Evolutionary conservation across 2,329 filamentous ascomycete species (phyloP).

Genomic region (Ilyonectria robusta): DNA sequence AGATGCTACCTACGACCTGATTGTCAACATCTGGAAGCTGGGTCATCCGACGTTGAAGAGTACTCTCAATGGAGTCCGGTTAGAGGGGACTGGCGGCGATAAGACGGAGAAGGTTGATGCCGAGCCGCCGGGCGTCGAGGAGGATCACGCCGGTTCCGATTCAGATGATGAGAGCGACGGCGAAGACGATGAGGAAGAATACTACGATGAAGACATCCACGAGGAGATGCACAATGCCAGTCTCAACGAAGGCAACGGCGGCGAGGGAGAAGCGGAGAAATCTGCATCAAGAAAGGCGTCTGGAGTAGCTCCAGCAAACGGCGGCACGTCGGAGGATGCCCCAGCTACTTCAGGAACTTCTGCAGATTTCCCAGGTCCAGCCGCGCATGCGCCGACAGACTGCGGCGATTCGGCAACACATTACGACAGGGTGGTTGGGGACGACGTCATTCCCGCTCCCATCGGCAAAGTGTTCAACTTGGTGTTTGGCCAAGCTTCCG

Average conservation of each 20-base stretch:
- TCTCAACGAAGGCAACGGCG: constrained; percentile 58
- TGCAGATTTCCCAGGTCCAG: constrained; percentile 87
- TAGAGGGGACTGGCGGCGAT: constrained; percentile 87
- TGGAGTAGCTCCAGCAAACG: constrained; percentile 61
- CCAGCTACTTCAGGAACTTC: constrained; percentile 58
- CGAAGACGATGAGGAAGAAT: constrained; percentile 73
- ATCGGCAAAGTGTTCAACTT: constrained; percentile 92
- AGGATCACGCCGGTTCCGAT: constrained; percentile 67
- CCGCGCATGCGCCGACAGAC: constrained; percentile 85
- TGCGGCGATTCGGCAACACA: constrained; percentile 85
- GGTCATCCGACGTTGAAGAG: constrained; percentile 93
- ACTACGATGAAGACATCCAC: constrained; percentile 80
- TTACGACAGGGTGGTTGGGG: constrained; percentile 87
- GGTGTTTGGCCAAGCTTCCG: constrained; percentile 86
- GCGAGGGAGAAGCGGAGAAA: constrained; percentile 72
- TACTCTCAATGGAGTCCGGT: constrained; percentile 87
- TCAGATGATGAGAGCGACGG: constrained; percentile 77
- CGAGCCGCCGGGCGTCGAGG: constrained; percentile 54
- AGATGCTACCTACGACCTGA: constrained; percentile 96
- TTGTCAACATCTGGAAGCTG: constrained; percentile 98
- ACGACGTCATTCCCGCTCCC: constrained; percentile 88
- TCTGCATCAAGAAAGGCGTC: constrained; percentile 81
- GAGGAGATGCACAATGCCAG: constrained; percentile 85
- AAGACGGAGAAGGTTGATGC: constrained; percentile 88
- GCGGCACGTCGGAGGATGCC: constrained; percentile 62